Base-by-base conservation (phyloP, 2,329 filamentous ascomycete genomes). In the Dactylellina parvicollis region DNA sequence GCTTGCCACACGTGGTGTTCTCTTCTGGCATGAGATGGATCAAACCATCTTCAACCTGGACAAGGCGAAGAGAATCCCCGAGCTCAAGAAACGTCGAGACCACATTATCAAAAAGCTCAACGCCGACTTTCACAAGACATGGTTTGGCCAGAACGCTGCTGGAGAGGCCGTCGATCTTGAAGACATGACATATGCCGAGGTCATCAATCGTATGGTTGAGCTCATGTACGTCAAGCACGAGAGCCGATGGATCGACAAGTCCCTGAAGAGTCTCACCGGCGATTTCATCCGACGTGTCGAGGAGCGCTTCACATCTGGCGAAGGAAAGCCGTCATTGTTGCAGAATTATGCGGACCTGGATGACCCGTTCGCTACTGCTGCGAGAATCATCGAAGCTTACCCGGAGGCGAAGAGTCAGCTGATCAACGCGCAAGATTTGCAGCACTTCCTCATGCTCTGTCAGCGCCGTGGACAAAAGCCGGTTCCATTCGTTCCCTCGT, bases 211-310 rank as follows among this genome's bases (percentile, higher is more conserved):
- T 69, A 89, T 96, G 87, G 90, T 96, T 3, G 91, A 95, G 75
- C 86, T 97, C 66, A 90, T 96, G 82, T 97, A 93, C 79, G 90
- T 97, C 79, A 92, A 92, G 83, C 92, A 96, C 80, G 90, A 96
- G 83, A 86, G 88, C 77, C 88, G 92, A 75, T 97, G 93, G 93
- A 96, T 97, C 73, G 93, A 97, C 79, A 85, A 87, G 38, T 93
- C 92, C 1, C 90, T 92, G 79, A 88, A 87, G 76, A 89, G 87
- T 77, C 86, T 99, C 57, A 95, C 92, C 4, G 94, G 91, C 49
- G 94, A 98, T 82, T 98, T 97, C 82, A 96, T 99, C 77, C 92
- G 94, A 79, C 92, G 96, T 79, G 87, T 99, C 18, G 96, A 99
- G 82, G 95, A 98, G 83, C 92, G 96, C 62, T 97, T 99, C 83